These are phyloP conservation scores for Amanita polypyramis DNA, from an alignment of 768 basidiomycete species.

Conservation along the genomic window DNA sequence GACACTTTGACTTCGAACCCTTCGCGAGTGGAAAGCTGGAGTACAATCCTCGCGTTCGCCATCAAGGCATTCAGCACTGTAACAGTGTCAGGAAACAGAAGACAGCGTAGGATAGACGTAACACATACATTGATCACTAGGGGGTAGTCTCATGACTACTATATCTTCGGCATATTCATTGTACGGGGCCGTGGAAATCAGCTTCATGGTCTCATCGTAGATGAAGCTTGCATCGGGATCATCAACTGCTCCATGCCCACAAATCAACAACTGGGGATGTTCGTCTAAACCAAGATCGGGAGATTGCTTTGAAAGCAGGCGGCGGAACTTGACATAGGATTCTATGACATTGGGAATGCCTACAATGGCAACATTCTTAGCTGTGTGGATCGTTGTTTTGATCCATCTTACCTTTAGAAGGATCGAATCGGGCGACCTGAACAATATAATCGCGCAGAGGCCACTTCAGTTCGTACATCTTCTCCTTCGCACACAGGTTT, in stretches of 20 bases:
- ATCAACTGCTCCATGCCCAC: slow-evolving; percentile 90
- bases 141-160: slow-evolving; percentile 68
- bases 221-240: slow-evolving; percentile 93
- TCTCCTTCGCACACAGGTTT: slow-evolving; percentile 63
- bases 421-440: slow-evolving; percentile 94
- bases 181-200: slow-evolving; percentile 44
- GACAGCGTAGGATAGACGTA: background rate
- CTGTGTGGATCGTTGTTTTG: no score
- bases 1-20: slow-evolving; percentile 98
- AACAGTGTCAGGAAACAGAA: slow-evolving; percentile 8
- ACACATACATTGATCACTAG: slow-evolving; percentile 71
- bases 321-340: slow-evolving; percentile 78
- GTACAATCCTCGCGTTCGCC: slow-evolving; percentile 81
- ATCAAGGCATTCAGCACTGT: slow-evolving; percentile 80
- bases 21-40: slow-evolving; percentile 88
- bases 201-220: slow-evolving; percentile 66
- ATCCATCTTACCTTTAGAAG: slow-evolving; percentile 37
- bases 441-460: slow-evolving; percentile 77
- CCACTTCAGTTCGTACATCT: slow-evolving; percentile 73
- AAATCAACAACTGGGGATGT: slow-evolving; percentile 67
- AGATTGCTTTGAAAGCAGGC: slow-evolving; percentile 39
- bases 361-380: slow-evolving; percentile 19
- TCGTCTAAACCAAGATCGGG: slow-evolving; percentile 35
- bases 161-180: slow-evolving; percentile 50
- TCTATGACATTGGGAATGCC: slow-evolving; percentile 81